Evolutionary conservation across 2,329 filamentous ascomycete genomes (phyloP).

Genomic region (Sarocladiaceae sp.): DNA sequence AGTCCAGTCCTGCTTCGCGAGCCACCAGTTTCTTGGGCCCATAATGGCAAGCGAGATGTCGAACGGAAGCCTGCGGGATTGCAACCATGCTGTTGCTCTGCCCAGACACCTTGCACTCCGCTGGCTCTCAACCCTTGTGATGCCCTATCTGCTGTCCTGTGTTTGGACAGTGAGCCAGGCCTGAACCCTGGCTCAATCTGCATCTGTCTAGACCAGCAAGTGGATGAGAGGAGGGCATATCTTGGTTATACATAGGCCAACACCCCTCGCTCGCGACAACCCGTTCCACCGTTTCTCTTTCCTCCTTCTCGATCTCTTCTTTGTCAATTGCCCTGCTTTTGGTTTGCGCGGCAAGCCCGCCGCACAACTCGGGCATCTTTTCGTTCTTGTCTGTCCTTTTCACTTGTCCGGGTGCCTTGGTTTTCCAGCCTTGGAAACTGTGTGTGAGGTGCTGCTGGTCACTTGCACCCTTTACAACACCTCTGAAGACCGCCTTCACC

Average conservation of each 20-base stretch:
- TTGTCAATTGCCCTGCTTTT: constrained; percentile 7
- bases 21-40: constrained; percentile 1
- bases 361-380: constrained; percentile 3
- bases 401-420: neutral
- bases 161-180: neutral
- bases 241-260: constrained; percentile 7
- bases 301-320: constrained; percentile 5
- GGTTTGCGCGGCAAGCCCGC: constrained; percentile 7
- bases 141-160: neutral
- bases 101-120: neutral
- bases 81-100: neutral
- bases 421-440: neutral
- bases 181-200: neutral
- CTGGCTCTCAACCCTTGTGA: too few species aligned
- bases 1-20: neutral
- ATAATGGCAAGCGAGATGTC: neutral
- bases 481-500: neutral
- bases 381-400: constrained; percentile 6
- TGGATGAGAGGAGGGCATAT: neutral
- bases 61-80: neutral
- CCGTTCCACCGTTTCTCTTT: neutral
- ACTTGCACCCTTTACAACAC: neutral
- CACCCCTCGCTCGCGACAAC: neutral
- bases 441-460: neutral
- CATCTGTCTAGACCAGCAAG: neutral